phyloP scores from a whole-genome alignment of 1,139 yeast species.

The Yamadazyma atlantica region DNA sequence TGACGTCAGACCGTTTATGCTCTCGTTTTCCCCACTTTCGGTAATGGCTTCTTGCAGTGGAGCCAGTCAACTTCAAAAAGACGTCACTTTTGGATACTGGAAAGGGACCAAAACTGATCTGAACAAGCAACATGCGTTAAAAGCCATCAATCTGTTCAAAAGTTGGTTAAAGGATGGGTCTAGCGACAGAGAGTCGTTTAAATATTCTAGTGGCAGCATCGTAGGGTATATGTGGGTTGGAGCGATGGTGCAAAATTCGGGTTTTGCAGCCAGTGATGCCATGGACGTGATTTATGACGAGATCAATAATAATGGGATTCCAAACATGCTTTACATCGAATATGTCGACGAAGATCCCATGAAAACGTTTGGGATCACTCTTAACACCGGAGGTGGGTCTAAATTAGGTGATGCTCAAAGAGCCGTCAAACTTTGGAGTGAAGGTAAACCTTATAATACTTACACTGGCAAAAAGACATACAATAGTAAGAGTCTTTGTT shows the following conservation, averaged over 20 bases:
- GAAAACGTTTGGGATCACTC: conserved; percentile 13
- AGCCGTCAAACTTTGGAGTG: conserved; percentile 17
- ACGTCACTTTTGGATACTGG: conserved; percentile 13
- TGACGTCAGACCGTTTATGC: not conserved
- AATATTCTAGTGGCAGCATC: conserved; percentile 8
- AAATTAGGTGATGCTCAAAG: conserved; percentile 11
- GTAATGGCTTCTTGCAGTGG: conserved; percentile 7
- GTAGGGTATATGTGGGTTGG: conserved; percentile 18
- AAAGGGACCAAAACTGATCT: conserved; percentile 12
- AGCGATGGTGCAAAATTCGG: conserved; percentile 16
- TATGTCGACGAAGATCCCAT: conserved; percentile 13
- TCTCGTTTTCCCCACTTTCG: not conserved
- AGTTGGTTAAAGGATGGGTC: conserved; percentile 9
- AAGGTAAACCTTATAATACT: conserved; percentile 10
- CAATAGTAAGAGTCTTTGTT: conserved; percentile 6
- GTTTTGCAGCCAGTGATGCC: conserved; percentile 13
- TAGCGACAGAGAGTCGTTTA: conserved; percentile 12
- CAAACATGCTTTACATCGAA: conserved; percentile 14
- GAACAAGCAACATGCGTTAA: conserved; percentile 11
- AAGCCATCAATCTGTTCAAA: conserved; percentile 11
- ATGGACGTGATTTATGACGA: conserved; percentile 12
- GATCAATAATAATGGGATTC: conserved; percentile 14
- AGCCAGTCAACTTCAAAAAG: conserved; percentile 8
- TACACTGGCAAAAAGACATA: conserved; percentile 10
- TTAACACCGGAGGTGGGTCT: conserved; percentile 12